Evolutionary conservation across 2,329 filamentous ascomycete genomes (phyloP).

Genomic region (Ceratocystis variospora): DNA sequence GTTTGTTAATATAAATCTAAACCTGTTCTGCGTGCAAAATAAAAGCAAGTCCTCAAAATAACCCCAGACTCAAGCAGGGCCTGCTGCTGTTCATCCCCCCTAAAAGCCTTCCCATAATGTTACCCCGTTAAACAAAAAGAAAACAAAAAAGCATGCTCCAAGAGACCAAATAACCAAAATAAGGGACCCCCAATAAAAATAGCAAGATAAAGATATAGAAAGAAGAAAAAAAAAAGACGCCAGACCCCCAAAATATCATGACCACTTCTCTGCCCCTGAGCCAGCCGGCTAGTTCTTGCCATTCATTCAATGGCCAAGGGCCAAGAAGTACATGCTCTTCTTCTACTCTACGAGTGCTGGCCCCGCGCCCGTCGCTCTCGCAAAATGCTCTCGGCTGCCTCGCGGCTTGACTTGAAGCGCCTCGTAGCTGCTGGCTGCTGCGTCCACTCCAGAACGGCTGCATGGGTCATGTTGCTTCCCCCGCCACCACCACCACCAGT

Average conservation of each 20-base stretch:
- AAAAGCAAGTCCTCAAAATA: too few species aligned
- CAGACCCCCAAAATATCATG: not conserved
- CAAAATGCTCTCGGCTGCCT: slow-evolving; percentile 18
- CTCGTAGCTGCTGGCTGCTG: slow-evolving; percentile 17
- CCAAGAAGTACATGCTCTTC: too few species aligned
- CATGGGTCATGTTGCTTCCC: slow-evolving; percentile 11
- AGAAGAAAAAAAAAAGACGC: not conserved
- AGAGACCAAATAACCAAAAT: not conserved
- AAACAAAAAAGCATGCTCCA: too few species aligned
- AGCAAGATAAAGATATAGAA: not conserved
- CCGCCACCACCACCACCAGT: not conserved
- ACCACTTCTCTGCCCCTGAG: not conserved
- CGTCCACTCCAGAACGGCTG: slow-evolving; percentile 16
- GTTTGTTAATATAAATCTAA: too few species aligned
- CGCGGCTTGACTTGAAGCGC: slow-evolving; percentile 16
- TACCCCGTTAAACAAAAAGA: too few species aligned
- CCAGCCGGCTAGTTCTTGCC: not conserved
- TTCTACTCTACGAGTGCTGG: not conserved
- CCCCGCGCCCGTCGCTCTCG: slow-evolving; percentile 12
- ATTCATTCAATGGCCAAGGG: too few species aligned
- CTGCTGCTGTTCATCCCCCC: too few species aligned
- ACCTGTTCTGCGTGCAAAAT: too few species aligned
- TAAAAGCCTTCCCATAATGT: too few species aligned
- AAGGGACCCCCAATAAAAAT: not conserved
- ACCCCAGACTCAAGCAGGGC: too few species aligned